Evolutionary conservation across 176 grass and related monocot species (phyloP), one percentile per base, ranked within the genome.

Genomic region (Lolium multiflorum): DNA sequence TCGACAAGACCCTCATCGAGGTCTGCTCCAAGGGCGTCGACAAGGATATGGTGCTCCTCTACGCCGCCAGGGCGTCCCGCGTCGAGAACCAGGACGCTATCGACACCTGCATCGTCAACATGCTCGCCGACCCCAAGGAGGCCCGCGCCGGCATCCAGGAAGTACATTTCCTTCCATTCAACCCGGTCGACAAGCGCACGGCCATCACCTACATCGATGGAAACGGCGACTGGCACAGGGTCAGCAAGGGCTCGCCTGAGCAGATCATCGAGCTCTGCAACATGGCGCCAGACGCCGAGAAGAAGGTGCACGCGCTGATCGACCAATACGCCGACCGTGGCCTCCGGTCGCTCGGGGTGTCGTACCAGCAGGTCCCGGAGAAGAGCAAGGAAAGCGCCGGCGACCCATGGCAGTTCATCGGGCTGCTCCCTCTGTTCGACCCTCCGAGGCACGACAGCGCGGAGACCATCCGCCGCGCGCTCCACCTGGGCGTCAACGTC

Each of bases 31-130:
- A 89, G 55, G 93, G 86, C 47, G 69, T 90, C 16, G 96, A 98
- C 84, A 95, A 87, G 94, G 96, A 98, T 6, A 83, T 89, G 61
- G 85, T 98, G 15, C 80, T 98, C 59, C 88, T 98, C 24, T 95
- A 89, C 63, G 91, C 96, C 7, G 93, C 96, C 2, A 81, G 89
- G 68, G 93, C 93, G 1, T 98, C 96, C 4, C 94, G 96, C 15
- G 89, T 98, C 17, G 96, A 95, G 91, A 98, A 98, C 89, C 96
- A 98, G 88, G 96, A 98, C 72, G 96, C 93, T 80, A 98, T 98
- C 3, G 96, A 98, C 91, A 91, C 93, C 11, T 98, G 90, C 67
- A 93, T 98, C 77, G 96, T 98, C 49, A 86, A 82, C 71, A 98
- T 98, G 96, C 88, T 98, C 24, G 83, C 83, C 15, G 89, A 98